Conservation (phyloP, 495 filamentous ascomycete genomes). For the Penicillium diatomitis region DNA sequence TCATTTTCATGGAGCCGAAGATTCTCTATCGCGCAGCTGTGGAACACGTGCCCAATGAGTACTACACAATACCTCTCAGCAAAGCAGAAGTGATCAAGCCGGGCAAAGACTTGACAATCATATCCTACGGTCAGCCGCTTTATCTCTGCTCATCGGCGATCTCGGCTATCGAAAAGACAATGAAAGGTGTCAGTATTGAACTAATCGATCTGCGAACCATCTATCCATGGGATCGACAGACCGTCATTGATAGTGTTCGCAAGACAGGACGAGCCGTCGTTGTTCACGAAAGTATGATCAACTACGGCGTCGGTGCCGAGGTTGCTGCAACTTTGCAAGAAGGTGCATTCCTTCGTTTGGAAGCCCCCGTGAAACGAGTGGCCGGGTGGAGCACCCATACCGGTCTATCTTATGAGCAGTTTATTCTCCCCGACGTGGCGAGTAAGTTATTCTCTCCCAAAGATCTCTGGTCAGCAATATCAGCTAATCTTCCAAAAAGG, state of each 20-base stretch:
- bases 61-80: slow-evolving; percentile 77
- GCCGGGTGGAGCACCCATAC: slow-evolving; percentile 89
- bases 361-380: slow-evolving; percentile 86
- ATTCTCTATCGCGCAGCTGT: slow-evolving; percentile 89
- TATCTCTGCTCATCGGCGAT: slow-evolving; percentile 82
- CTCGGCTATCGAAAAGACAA: slow-evolving; percentile 66
- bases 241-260: slow-evolving; percentile 70
- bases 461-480: no score
- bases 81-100: slow-evolving; percentile 83
- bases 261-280: slow-evolving; percentile 89
- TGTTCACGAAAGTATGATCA: slow-evolving; percentile 94
- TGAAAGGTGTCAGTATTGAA: slow-evolving; percentile 67
- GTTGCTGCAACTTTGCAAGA: slow-evolving; percentile 90
- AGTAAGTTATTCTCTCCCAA: slow-evolving; percentile 49
- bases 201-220: slow-evolving; percentile 87
- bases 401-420: slow-evolving; percentile 72
- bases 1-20: slow-evolving; percentile 96
- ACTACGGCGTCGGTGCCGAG: slow-evolving; percentile 88
- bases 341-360: slow-evolving; percentile 73
- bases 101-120: slow-evolving; percentile 74
- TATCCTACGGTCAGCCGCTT: slow-evolving; percentile 87
- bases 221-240: slow-evolving; percentile 90
- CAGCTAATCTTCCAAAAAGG: background rate
- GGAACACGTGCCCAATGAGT: slow-evolving; percentile 79
- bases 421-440: slow-evolving; percentile 83